Conservation (phyloP, 75 land plant species). For the Adiantum capillusveneris region DNA sequence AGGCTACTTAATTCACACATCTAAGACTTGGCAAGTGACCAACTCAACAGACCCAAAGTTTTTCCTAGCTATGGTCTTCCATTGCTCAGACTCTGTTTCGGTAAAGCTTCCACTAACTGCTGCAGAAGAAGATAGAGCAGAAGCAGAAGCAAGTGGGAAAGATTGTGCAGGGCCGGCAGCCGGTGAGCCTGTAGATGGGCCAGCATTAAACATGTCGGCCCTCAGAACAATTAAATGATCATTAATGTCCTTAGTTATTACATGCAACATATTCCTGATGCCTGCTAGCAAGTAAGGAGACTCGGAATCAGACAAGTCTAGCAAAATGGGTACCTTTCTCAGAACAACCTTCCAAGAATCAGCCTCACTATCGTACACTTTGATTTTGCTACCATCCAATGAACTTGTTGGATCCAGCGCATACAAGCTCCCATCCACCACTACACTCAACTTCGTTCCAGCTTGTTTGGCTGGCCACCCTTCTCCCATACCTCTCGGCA, state of each 20-base stretch:
- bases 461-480: slow-evolving; percentile 98
- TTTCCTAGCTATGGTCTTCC: slow-evolving; percentile 56
- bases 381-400: slow-evolving; percentile 67
- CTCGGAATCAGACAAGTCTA: slow-evolving; percentile 71
- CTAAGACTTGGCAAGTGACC: slow-evolving; percentile 83
- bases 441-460: slow-evolving; percentile 82
- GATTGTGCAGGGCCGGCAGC: not conserved
- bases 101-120: slow-evolving; percentile 6
- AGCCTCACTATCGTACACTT: slow-evolving; percentile 71
- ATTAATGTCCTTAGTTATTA: slow-evolving; percentile 61
- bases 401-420: slow-evolving; percentile 89
- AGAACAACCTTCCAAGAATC: slow-evolving; percentile 82
- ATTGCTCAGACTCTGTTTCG: slow-evolving; percentile 42
- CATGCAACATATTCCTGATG: slow-evolving; percentile 68
- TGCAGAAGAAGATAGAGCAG: slow-evolving; percentile 19
- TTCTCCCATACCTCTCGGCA: slow-evolving; percentile 97
- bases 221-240: slow-evolving; percentile 47
- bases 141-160: not conserved
- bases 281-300: slow-evolving; percentile 90
- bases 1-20: slow-evolving; percentile 29
- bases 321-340: slow-evolving; percentile 57
- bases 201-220: slow-evolving; percentile 40
- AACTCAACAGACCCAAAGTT: slow-evolving; percentile 70
- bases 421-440: slow-evolving; percentile 76
- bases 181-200: not conserved